Percentiles rank a stretch among this genome's conserved stretches.
Evolutionary conservation across 164 flowering plant species (phyloP).

Genomic region (Magnolia kwangsiensis): DNA sequence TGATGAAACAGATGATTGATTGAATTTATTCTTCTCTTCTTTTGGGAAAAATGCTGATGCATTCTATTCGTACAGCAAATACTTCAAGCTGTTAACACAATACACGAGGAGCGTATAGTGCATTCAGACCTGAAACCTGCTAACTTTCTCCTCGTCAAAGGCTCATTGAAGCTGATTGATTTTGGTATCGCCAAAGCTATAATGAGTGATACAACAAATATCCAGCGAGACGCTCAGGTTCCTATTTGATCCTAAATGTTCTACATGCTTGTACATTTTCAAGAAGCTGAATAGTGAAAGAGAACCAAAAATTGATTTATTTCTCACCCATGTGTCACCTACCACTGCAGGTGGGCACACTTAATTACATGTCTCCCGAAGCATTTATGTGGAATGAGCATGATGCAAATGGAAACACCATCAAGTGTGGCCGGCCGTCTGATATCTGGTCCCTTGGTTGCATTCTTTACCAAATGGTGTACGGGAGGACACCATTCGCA

Average conservation of each 20-base stretch:
- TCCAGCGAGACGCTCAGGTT: slow-evolving; percentile 98
- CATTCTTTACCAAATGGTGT: slow-evolving; percentile 96
- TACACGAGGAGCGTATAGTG: slow-evolving; percentile 97
- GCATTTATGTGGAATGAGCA: slow-evolving; percentile 97
- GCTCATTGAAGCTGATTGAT: slow-evolving; percentile 91
- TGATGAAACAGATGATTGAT: neutral
- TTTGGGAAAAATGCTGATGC: neutral
- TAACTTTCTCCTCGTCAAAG: slow-evolving; percentile 94
- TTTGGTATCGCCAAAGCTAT: slow-evolving; percentile 98
- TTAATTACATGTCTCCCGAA: slow-evolving; percentile 99
- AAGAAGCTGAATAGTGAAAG: neutral
- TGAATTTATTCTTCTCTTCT: neutral
- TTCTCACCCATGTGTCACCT: neutral
- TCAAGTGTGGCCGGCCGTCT: slow-evolving; percentile 95
- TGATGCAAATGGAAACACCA: slow-evolving; percentile 78
- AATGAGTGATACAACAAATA: slow-evolving; percentile 94
- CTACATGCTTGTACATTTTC: neutral
- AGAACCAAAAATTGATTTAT: neutral
- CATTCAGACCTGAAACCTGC: slow-evolving; percentile 99
- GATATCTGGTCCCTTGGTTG: slow-evolving; percentile 99
- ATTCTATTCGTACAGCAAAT: slow-evolving; percentile 67
- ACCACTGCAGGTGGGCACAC: slow-evolving; percentile 76
- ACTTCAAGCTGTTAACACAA: slow-evolving; percentile 90
- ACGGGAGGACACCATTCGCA: slow-evolving; percentile 90
- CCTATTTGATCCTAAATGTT: neutral